Conservation (phyloP, 2,329 filamentous ascomycete genomes). For the Pseudopyricularia cyperi region DNA sequence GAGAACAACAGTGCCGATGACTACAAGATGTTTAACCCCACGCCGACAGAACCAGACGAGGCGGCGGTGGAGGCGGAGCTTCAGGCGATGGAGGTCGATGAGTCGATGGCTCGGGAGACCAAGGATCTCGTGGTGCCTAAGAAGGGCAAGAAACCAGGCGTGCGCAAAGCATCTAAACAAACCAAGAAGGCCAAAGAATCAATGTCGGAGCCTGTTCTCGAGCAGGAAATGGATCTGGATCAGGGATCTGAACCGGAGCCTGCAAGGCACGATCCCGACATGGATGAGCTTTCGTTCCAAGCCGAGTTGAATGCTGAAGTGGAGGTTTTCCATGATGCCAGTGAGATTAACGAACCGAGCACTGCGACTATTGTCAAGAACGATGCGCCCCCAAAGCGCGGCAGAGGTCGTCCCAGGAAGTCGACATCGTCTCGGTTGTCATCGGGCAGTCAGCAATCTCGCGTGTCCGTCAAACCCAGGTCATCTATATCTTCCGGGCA, state of each 20-base stretch:
- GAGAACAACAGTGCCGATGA: constrained; percentile 15
- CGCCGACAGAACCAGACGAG: constrained; percentile 29
- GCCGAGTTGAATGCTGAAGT: constrained; percentile 2
- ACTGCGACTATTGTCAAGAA: constrained; percentile 11
- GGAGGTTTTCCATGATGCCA: constrained; percentile 12
- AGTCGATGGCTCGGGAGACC: constrained; percentile 21
- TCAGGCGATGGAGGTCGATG: constrained; percentile 32
- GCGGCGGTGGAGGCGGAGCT: constrained; percentile 37
- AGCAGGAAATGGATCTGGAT: constrained; percentile 9
- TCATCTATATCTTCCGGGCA: neutral
- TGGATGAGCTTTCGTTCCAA: constrained; percentile 6
- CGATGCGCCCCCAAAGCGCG: constrained; percentile 12
- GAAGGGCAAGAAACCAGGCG: constrained; percentile 39
- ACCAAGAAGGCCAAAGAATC: constrained; percentile 29
- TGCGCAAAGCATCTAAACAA: constrained; percentile 39
- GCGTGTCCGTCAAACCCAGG: neutral
- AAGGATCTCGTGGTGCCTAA: constrained; percentile 32
- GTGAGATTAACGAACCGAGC: constrained; percentile 9
- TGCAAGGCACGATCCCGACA: constrained; percentile 8
- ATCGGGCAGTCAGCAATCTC: neutral
- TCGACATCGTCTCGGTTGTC: constrained; percentile 4
- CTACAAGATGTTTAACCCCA: constrained; percentile 40
- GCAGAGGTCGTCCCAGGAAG: constrained; percentile 19
- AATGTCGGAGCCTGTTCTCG: constrained; percentile 8
- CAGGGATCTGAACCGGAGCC: constrained; percentile 6